phyloP scores from a whole-genome alignment of 2,329 filamentous ascomycete genomes.

The Arthrocladium fulminans region DNA sequence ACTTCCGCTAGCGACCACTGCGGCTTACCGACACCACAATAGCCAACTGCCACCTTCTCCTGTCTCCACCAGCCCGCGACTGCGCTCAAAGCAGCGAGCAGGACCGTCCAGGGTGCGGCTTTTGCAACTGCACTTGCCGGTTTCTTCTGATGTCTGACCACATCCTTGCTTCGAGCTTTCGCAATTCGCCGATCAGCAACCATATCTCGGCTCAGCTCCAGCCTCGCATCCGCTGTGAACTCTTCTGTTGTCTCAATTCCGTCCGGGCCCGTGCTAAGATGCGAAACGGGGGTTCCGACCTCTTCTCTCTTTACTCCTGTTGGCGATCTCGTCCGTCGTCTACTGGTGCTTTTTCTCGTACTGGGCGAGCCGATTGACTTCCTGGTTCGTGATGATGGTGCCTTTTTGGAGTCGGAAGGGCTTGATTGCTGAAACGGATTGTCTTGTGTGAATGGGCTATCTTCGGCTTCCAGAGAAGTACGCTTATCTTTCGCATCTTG shows the following conservation, averaged over 20 bases:
- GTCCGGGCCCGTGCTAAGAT: slow-evolving; percentile 31
- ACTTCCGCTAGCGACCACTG: slow-evolving; percentile 51
- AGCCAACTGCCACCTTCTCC: slow-evolving; percentile 93
- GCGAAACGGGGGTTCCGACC: slow-evolving; percentile 43
- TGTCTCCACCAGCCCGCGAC: slow-evolving; percentile 81
- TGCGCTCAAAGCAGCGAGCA: slow-evolving; percentile 59
- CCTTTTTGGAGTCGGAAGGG: slow-evolving; percentile 46
- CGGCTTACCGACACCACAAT: slow-evolving; percentile 73
- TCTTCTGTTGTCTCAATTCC: slow-evolving; percentile 70
- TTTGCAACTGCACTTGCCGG: slow-evolving; percentile 45
- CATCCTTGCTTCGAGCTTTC: slow-evolving; percentile 19
- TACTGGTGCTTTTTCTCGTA: slow-evolving; percentile 28
- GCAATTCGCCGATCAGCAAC: slow-evolving; percentile 40
- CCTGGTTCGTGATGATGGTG: slow-evolving; percentile 39
- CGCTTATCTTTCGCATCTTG: slow-evolving; percentile 31
- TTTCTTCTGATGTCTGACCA: slow-evolving; percentile 34
- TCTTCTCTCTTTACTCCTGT: slow-evolving; percentile 44
- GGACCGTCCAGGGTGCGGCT: slow-evolving; percentile 61
- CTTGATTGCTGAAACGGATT: slow-evolving; percentile 90
- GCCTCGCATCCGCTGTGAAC: slow-evolving; percentile 83
- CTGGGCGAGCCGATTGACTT: slow-evolving; percentile 21
- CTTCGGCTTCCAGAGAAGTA: slow-evolving; percentile 34
- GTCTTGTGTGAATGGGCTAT: slow-evolving; percentile 71
- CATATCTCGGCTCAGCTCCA: slow-evolving; percentile 67
- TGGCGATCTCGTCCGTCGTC: slow-evolving; percentile 43